These are phyloP conservation scores for Simplicillium sp. DNA, from an alignment of 2,329 filamentous ascomycete genomes.

Conservation along the genomic window DNA sequence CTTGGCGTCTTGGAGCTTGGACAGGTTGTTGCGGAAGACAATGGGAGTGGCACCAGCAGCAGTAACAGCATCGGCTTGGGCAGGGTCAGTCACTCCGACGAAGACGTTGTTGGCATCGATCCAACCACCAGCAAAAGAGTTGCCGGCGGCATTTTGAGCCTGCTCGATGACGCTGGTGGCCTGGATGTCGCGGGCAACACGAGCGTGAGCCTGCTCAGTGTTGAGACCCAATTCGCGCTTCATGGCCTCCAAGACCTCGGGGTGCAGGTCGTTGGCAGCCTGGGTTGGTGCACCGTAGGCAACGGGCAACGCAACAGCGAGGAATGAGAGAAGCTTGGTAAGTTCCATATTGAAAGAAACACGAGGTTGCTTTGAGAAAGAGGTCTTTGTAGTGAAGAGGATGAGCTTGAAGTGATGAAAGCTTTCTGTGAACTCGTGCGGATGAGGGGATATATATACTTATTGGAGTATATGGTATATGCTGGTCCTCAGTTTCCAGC, in stretches of 20 bases:
- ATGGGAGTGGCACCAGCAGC: background rate
- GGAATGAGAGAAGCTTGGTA: conserved; percentile 23
- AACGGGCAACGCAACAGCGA: conserved; percentile 25
- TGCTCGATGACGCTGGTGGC: conserved; percentile 23
- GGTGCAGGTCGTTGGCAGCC: conserved; percentile 22
- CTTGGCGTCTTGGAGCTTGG: background rate
- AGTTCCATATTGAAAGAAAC: conserved; percentile 20
- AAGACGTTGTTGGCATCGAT: conserved; percentile 7
- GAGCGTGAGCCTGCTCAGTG: conserved; percentile 21
- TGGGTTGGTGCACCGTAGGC: conserved; percentile 25
- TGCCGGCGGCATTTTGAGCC: conserved; percentile 17
- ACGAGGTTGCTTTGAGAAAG: background rate
- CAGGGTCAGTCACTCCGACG: background rate
- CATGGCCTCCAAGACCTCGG: conserved; percentile 26
- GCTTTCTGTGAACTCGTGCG: background rate
- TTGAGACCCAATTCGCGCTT: conserved; percentile 27
- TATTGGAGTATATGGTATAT: background rate
- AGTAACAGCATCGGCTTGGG: background rate
- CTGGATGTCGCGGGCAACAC: conserved; percentile 23
- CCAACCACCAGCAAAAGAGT: conserved; percentile 25
- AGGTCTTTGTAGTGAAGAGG: background rate
- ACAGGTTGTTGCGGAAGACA: background rate
- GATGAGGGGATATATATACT: background rate
- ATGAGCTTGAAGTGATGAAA: background rate
- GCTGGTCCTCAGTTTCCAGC: background rate